A percentile compares a stretch with the other conserved stretches of the same genome.
These are phyloP conservation scores for Stephania cephalantha DNA, from an alignment of 164 flowering plant genomes.

Conservation along the genomic window DNA sequence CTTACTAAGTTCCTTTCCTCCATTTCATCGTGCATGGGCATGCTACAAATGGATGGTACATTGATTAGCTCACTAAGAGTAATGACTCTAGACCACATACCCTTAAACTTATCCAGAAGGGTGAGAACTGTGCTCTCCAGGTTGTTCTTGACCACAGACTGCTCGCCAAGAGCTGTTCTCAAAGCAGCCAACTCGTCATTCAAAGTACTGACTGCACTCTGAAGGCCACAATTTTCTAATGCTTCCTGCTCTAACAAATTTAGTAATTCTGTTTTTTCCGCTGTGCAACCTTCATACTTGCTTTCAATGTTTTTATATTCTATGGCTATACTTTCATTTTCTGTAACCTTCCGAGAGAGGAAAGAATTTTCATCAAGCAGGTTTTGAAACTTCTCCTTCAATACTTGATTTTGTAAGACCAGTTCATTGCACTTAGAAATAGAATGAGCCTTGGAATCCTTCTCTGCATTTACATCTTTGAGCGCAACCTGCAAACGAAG, in stretches of 20 bases:
- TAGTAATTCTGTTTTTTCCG: conserved; percentile 43
- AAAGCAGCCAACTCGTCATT: conserved; percentile 42
- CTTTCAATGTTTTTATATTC: conserved; percentile 40
- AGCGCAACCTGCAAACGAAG: conserved; percentile 52
- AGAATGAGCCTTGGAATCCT: conserved; percentile 37
- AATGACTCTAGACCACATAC: conserved; percentile 27
- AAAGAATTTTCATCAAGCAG: conserved; percentile 42
- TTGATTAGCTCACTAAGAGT: conserved; percentile 22
- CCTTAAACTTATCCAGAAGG: conserved; percentile 40
- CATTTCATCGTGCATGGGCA: conserved; percentile 17
- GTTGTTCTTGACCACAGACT: conserved; percentile 31
- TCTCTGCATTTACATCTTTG: conserved; percentile 44
- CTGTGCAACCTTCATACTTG: conserved; percentile 43
- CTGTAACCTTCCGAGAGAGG: conserved; percentile 46
- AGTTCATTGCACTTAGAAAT: conserved; percentile 42
- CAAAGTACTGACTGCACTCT: conserved; percentile 33
- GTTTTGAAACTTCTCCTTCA: conserved; percentile 47
- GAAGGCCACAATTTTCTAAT: conserved; percentile 35
- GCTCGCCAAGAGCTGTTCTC: conserved; percentile 30
- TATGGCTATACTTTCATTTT: conserved; percentile 35
- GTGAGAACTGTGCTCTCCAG: conserved; percentile 35
- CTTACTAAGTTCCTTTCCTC: conserved; percentile 27
- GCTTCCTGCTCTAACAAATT: conserved; percentile 37
- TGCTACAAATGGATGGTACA: conserved; percentile 17
- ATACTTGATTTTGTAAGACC: conserved; percentile 37